Base-by-base conservation (phyloP, 768 basidiomycete species). In the Ramaria sp. region DNA sequence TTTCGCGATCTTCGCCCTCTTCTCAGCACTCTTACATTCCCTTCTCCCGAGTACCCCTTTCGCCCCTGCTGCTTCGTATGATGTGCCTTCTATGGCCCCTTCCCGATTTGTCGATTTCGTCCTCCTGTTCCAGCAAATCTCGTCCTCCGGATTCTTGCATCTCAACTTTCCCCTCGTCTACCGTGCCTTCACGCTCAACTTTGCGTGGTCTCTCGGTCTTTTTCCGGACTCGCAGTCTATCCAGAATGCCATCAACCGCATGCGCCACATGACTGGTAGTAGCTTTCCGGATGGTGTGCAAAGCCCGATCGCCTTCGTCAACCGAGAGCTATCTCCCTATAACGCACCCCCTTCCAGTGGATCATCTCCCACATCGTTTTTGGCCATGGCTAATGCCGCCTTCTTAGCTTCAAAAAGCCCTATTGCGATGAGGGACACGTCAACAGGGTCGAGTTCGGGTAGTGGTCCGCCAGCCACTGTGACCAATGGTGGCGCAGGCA, bases 151-250 rank as follows among this genome's bases (percentile, higher is more conserved):
- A 3, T 75, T 97, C 59, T 76, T 96, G 53, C 78, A 79, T 60
- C 77, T 98, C 64, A 87, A 97, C 66, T 97, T 93, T 64, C 88
- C 95, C 1, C 77, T 79, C 38, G 78, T 85, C 12, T 97, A 92
- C 67, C 77, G 81, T 50, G 77, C 85, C 22, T 97, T 83, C 61
- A 74, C 86, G 2, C 73, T 83, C 63, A 97, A 97, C 63, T 96
- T 95, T 60, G 79, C 83, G 0, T 97, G 92, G 93, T 76, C 88
- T 0, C 67, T 95, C 63, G 89, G 90, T 0, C 69, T 97, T 12
- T 78, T 90, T 54, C 67, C 77, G 20, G 66, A 69, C 30, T 77
- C 79, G 0, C 61, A 75, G 1, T 68, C 75, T 13, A 72, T 96
- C 49, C 89, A 97, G 62, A 64, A 67, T 22, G 79, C 88, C 18